Percentiles rank a stretch among this genome's conserved stretches.
phyloP scores from a whole-genome alignment of 1,284 basidiomycete species.

The Cutaneotrichosporon sp. region DNA sequence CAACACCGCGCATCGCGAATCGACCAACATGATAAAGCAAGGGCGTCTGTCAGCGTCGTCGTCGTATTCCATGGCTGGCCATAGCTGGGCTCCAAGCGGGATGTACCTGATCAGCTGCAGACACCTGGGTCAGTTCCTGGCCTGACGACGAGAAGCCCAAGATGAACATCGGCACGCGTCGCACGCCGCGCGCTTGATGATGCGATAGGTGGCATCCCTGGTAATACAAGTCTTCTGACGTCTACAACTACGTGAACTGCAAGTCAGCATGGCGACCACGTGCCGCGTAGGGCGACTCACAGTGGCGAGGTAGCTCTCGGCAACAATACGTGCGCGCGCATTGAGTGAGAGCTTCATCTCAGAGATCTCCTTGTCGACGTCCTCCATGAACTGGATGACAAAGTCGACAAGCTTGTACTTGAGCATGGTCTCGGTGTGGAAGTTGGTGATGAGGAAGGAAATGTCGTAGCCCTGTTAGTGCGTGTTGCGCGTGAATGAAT shows the following conservation, averaged over 20 bases:
- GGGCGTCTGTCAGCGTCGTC: too few species aligned
- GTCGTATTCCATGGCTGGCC: too few species aligned
- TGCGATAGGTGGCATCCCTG: slow-evolving; percentile 15
- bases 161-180: too few species aligned
- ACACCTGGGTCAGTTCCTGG: too few species aligned
- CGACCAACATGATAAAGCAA: too few species aligned
- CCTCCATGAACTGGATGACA: slow-evolving; percentile 99
- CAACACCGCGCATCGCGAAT: too few species aligned
- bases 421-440: slow-evolving; percentile 93
- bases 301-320: slow-evolving; percentile 58
- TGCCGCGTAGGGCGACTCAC: slow-evolving; percentile 25
- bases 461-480: slow-evolving; percentile 83
- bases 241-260: slow-evolving; percentile 17
- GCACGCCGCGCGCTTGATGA: too few species aligned
- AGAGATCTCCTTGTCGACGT: slow-evolving; percentile 64
- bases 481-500: too few species aligned
- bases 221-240: slow-evolving; percentile 20
- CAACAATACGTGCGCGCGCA: slow-evolving; percentile 92
- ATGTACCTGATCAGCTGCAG: too few species aligned
- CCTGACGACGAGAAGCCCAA: too few species aligned
- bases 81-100: too few species aligned
- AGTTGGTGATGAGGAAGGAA: slow-evolving; percentile 96
- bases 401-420: slow-evolving; percentile 99
- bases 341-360: slow-evolving; percentile 71
- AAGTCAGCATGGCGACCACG: not conserved